Evolutionary conservation across 768 basidiomycete species (phyloP).

Genomic region (Inosperma sp.): DNA sequence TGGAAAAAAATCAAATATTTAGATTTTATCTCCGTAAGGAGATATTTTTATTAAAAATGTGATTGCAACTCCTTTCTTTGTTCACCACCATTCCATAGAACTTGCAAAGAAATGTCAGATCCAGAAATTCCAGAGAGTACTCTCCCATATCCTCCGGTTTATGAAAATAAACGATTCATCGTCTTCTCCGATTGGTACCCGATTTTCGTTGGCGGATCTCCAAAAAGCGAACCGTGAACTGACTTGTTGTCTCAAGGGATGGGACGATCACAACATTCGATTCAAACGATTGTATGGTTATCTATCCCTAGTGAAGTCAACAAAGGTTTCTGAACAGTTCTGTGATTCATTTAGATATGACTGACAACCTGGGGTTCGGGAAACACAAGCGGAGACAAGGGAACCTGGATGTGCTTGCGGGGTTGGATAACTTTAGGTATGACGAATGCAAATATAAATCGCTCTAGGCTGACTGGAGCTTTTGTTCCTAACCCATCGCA

Average conservation of each 20-base stretch:
- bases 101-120: constrained; percentile 27
- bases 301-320: background rate
- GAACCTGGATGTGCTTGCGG: constrained; percentile 69
- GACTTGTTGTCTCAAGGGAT: constrained; percentile 51
- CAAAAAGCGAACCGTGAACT: constrained; percentile 1
- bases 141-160: constrained; percentile 76
- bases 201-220: background rate
- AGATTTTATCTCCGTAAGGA: background rate
- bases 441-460: constrained; percentile 4
- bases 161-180: constrained; percentile 77
- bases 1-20: no score
- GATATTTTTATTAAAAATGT: background rate
- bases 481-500: no score
- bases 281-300: constrained; percentile 79
- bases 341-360: constrained; percentile 55
- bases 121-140: constrained; percentile 49
- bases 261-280: constrained; percentile 92
- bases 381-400: constrained; percentile 63
- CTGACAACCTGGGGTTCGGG: constrained; percentile 88
- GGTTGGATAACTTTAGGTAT: constrained; percentile 65
- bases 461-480: constrained; percentile 16
- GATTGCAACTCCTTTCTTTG: background rate
- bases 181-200: constrained; percentile 87
- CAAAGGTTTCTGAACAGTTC: constrained; percentile 1
- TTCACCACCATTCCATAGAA: constrained; percentile 1